Base-by-base conservation (phyloP, 805 yeast genomes). In the Metschnikowia proteae region DNA sequence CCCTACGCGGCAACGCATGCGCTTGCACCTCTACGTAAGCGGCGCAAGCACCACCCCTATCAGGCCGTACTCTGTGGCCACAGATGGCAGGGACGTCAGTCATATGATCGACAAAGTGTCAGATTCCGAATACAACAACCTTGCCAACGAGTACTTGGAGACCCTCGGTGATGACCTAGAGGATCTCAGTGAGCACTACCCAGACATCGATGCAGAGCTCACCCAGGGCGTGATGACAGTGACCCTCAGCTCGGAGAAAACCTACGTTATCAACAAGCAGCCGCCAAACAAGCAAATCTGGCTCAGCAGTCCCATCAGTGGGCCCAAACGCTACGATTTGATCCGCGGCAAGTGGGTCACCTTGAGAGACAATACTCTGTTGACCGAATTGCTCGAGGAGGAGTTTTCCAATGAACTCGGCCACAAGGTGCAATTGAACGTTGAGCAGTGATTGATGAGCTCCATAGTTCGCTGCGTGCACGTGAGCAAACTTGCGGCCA, bases 281-380 rank as follows among this genome's bases (percentile, higher is more conserved):
- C 99, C 99, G 1, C 97, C 99, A 3, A 94, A 90, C 68, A 86
- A 88, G 67, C 99, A 94, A 65, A 85, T 94, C 29, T 94, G 99
- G 99, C 75, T 92, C 46, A 82, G 95, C 50, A 86, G 96, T 38
- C 99, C 99, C 0, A 62, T 89, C 3, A 86, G 95, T 6, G 99
- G 99, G 0, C 99, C 99, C 5, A 89, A 90, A 61, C 60, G 76
- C 48, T 59, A 52, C 49, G 98, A 94, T 64, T 80, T 78, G 53
- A 74, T 86, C 38, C 76, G 80, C 37, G 87, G 86, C 3, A 71
- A 75, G 48, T 94, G 99, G 99, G 68, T 82, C 9, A 84, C 91
- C 9, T 64, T 86, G 48, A 78, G 98, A 55, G 96, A 91, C 55
- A 61, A 64, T 40, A 53, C 66, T 5, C 50, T 57, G 38, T 63